Base-by-base conservation (phyloP, 108 stramenopile genomes). In the Aurantiochytrium sp. region DNA sequence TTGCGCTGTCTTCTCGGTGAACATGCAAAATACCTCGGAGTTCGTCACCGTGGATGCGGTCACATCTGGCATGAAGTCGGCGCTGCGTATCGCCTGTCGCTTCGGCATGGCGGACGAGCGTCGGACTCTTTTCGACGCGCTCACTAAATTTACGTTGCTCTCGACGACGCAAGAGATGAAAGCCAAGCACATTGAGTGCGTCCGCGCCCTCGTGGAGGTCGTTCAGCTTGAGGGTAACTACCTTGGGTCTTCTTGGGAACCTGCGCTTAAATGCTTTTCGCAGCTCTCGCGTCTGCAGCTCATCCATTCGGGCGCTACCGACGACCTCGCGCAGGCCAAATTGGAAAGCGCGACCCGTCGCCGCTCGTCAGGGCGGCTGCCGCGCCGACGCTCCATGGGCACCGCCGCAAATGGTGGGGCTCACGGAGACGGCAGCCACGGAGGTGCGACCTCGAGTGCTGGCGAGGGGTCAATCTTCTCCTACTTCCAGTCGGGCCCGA, bases 1-100 rank as follows among this genome's bases (percentile, higher is more conserved):
- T 72, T 91, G 98, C 44, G 97, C 97, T 5, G 97, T 95, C 5
- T 98, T 99, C 88, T 97, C 97, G 10, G 97, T 96, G 58, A 96
- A 95, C n/a, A 95, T 97, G 93, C 96, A 97, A 90, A 91, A 87
- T 58, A 95, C 95, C 10, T 95, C 95, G 19, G 96, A 96, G 90
- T 95, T 94, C 6, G 95, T 94, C 58, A 95, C 96, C 25, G 91
- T 96, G 88, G 94, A 94, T 44, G 95, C 96, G 29, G 97, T 96
- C 72, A 89, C 97, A 43, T 93, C 95, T 87, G 98, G 96, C 23
- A 96, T 98, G 89, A 92, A 92, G 44, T 94, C 95, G 89, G 96
- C 96, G 8, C 96, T 97, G 58, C 92, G 95, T 59, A 95, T 95
- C 23, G 96, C 97, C 28, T 96, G 96, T 57, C 93, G 95, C 29